Evolutionary conservation across 768 basidiomycete genomes (phyloP), one percentile per base, ranked within the genome.

Genomic region (Lepiota brunneoincarnata): DNA sequence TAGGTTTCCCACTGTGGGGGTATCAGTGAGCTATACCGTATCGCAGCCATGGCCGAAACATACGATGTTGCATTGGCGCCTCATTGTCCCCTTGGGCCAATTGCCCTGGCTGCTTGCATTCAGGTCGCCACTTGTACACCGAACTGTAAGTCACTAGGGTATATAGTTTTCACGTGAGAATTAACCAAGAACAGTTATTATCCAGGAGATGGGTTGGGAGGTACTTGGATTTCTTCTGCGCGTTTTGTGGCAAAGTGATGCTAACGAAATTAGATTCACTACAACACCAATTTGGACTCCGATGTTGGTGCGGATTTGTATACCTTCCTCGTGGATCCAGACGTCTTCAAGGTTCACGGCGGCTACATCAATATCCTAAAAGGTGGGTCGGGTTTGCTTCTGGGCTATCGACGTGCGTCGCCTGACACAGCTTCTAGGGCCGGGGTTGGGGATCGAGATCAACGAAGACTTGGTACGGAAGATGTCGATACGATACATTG

Each of bases 61-160:
- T 89, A 88, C 63, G 89, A 89, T 57, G 81, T 89, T 49, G 86
- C 80, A 10, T 63, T 85, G 48, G 87, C 86, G 0, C 86, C 88
- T 4, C 86, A 89, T 61, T 88, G 86, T 67, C 87, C 87, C 2
- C 62, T 87, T 1, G 86, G 86, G 0, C 88, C 87, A 0, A 80
- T 90, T 26, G 84, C 86, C 0, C 75, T 89, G 20, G 88, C 86
- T 4, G 86, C 86, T 18, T 84, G 82, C 61, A 77, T 88, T 39
- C 83, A 87, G 50, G 75, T 89, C 2, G 86, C 76, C 2, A 72
- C 79, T 34, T 69, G 76, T 20, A 75, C 79, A 10, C 80, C 81
- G 2, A 87, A 87, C 61, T 85, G 85, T 80, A 57, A 59, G 79
- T 64, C 1, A 28, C 39, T 36, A 9, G 11, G 2, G 9, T 12